These are phyloP conservation scores for Neurospora sp. DNA, from an alignment of 495 filamentous ascomycete species.

Conservation along the genomic window DNA sequence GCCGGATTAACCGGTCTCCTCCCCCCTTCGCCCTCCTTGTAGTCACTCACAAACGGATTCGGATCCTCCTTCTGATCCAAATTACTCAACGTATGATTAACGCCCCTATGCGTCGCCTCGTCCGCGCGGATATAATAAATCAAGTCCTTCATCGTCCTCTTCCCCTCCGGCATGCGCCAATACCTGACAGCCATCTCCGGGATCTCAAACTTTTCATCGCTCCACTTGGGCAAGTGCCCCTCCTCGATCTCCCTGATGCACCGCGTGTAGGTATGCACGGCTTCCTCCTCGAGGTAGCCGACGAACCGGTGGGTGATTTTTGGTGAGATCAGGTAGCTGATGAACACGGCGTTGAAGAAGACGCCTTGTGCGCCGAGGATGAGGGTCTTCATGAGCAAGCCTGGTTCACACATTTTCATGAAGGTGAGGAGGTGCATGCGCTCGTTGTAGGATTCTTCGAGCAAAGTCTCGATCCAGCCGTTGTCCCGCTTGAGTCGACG, in stretches of 20 bases:
- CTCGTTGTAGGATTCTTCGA: conserved; percentile 94
- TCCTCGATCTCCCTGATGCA: conserved; percentile 77
- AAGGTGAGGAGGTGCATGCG: conserved; percentile 95
- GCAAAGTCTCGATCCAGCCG: conserved; percentile 93
- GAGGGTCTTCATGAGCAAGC: conserved; percentile 80
- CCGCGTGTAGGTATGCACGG: conserved; percentile 88
- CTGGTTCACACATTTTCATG: conserved; percentile 84
- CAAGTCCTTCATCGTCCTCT: conserved; percentile 74
- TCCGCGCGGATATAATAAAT: conserved; percentile 77
- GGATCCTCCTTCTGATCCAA: conserved; percentile 73
- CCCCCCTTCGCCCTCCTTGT: conserved; percentile 43
- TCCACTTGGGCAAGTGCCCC: conserved; percentile 75
- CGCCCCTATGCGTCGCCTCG: conserved; percentile 93
- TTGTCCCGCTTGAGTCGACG: conserved; percentile 84
- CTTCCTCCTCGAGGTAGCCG: conserved; percentile 94
- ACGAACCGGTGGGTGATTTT: conserved; percentile 92
- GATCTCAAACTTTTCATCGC: conserved; percentile 52
- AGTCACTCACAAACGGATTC: conserved; percentile 78
- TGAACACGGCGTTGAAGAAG: conserved; percentile 91
- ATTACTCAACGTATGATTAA: conserved; percentile 91
- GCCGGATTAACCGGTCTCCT: conserved; percentile 49
- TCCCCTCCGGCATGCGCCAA: conserved; percentile 85
- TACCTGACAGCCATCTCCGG: conserved; percentile 85
- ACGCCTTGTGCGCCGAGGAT: conserved; percentile 74
- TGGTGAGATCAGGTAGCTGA: conserved; percentile 81